These are phyloP conservation scores for Polyporus arcularius DNA, from an alignment of 768 basidiomycete genomes.

Conservation along the genomic window DNA sequence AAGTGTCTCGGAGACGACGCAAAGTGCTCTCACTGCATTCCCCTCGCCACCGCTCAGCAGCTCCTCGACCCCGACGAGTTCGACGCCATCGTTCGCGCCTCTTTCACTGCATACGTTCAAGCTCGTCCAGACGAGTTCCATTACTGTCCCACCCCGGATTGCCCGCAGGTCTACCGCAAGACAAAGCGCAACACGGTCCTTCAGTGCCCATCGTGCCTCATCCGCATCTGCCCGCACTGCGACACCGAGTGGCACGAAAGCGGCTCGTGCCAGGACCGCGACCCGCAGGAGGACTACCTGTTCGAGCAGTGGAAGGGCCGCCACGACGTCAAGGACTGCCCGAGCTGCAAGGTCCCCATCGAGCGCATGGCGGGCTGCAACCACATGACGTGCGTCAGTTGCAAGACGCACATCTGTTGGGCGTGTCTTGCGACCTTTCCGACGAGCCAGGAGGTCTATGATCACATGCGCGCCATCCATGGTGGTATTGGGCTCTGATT, in stretches of 20 bases:
- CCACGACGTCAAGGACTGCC: constrained; percentile 75
- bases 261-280: constrained; percentile 60
- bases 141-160: constrained; percentile 81
- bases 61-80: constrained; percentile 56
- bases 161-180: constrained; percentile 69
- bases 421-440: constrained; percentile 73
- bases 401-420: constrained; percentile 82
- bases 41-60: constrained; percentile 50
- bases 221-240: constrained; percentile 69
- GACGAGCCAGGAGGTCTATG: constrained; percentile 69
- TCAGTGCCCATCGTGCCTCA: constrained; percentile 71
- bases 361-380: constrained; percentile 79
- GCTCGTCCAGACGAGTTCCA: constrained; percentile 61
- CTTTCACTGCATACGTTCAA: constrained; percentile 64
- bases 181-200: constrained; percentile 50
- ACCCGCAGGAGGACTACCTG: constrained; percentile 50
- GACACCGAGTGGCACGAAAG: constrained; percentile 64
- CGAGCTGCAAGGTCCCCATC: constrained; percentile 68
- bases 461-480: constrained; percentile 70
- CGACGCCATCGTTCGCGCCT: constrained; percentile 53
- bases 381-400: constrained; percentile 78
- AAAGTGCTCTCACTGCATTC: constrained; percentile 56
- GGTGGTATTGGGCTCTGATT: constrained; percentile 57
- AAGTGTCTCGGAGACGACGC: constrained; percentile 65
- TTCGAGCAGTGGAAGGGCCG: constrained; percentile 65